Evolutionary conservation across 176 grass and related monocot species (phyloP).

Genomic region (Bolboschoenus planiculmis): DNA sequence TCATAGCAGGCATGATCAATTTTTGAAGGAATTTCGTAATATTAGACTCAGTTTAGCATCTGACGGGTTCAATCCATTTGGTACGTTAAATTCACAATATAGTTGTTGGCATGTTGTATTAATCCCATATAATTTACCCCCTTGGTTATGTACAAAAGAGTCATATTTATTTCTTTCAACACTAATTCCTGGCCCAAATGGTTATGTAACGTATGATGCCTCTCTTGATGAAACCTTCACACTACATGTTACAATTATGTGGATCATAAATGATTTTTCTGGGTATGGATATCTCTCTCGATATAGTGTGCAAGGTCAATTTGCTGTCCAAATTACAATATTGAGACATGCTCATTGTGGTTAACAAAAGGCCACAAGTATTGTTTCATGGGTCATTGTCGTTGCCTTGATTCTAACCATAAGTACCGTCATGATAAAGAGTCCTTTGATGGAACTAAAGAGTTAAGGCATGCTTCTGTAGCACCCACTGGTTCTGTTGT

Average conservation of each 20-base stretch:
- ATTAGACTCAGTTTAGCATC: neutral
- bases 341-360: neutral
- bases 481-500: neutral
- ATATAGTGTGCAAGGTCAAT: constrained; percentile 2
- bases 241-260: neutral
- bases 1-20: neutral
- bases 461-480: neutral
- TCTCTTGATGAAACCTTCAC: neutral
- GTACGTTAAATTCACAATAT: constrained; percentile 8
- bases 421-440: neutral
- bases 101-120: constrained; percentile 26
- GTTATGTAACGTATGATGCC: no score
- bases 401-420: constrained; percentile 2
- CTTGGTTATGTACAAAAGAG: neutral
- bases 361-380: neutral
- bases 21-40: neutral
- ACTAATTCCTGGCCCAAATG: neutral
- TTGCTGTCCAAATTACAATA: neutral
- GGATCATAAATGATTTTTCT: constrained; percentile 33
- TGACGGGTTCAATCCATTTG: neutral
- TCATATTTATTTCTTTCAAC: constrained; percentile 1
- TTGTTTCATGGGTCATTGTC: constrained; percentile 18
- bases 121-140: constrained; percentile 21
- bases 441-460: constrained; percentile 17
- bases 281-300: constrained; percentile 21